Evolutionary conservation across 2,329 filamentous ascomycete species (phyloP), one percentile per base, ranked within the genome.

Genomic region (Cytospora mali): DNA sequence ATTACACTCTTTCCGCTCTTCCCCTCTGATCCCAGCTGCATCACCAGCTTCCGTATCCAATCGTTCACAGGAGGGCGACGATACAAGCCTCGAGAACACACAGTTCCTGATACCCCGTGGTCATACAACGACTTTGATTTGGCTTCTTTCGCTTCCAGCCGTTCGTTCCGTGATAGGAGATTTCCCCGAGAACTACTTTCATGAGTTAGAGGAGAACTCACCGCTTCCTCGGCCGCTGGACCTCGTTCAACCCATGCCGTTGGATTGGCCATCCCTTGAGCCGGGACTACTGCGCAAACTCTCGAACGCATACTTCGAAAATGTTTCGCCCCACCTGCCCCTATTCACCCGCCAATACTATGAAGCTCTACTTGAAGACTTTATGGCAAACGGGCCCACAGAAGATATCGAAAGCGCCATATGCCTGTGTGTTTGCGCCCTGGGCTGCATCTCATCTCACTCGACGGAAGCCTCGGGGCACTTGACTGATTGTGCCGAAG

Each of bases 21-120:
- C 61, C 49, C 58, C 61, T 35, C 53, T 39, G 28, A 50, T 39
- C 46, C 55, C 57, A 48, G 54, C 56, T 33, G 53, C 60, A 5
- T 64, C 65, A 28, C 65, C 65, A 28, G 58, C 59, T 21, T 66
- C 65, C n/a, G 51, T 28, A 31, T 56, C 62, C 55, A 62, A 62
- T 49, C 42, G 58, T 21, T 65, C 60, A 27, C 51, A 56, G 16
- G 65, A 64, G 13, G 64, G n/a, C 64, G 68, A 55, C 35, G 70
- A 72, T 28, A 57, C 66, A 27, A 68, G 68, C 13, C 62, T 69
- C 21, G 73, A 76, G 23, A 69, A 70, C n/a, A 68, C 69, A 11
- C 72, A 75, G 42, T 76, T 77, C 58, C 68, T 76, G 18, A 75
- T 77, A 23, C 75, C 75, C 0, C 69, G 69, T 46, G 72, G 72